Base-by-base conservation (phyloP, 179 eudicot species). In the Spinacia oleracea region DNA sequence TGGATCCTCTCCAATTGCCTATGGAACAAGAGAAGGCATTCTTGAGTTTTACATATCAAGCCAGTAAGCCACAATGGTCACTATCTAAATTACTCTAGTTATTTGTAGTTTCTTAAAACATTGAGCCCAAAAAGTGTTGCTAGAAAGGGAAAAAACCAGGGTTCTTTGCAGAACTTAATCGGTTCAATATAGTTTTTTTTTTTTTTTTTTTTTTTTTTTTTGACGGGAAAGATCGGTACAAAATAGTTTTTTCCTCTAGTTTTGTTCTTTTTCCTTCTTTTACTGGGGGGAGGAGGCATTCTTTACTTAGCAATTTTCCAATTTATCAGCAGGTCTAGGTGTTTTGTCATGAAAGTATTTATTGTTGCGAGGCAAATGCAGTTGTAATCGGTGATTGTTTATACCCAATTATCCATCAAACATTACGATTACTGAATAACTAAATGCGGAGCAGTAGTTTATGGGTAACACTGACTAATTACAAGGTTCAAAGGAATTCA, bases 1-100 rank as follows among this genome's bases (percentile, higher is more conserved):
- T 23, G 98, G 98, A 56, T 96, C 94, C 86, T 93, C 98, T 62
- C 91, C 91, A 72, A 93, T 85, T 80, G 93, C 93, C 99, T 96
- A 89, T 42, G 72, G 64, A 68, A 72, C 63, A 65, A 48, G 27
- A 68, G 79, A 35, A 21, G 40, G 76, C 78, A 72, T 63, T 38
- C 4, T 38, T 51, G 6, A 70, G 51, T 34, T 70, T 9, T 73
- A 79, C 75, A 27, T 69, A 35, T n/a, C 46, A 70, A 64, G 23
- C 23, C 4, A 35, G 15, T 38, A 70, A 64, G 23, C 23, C 4
- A 38, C 34, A 66, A 50, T 21, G 76, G 25, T 14, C 15, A 9
- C 25, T 70, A 9, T 70, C 53, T n/a, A 42, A 32, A 21, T 3
- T 10, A 42, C 18, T 3, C 29, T 40, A n/a, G 72, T 23, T 40